Evolutionary conservation across 2,329 filamentous ascomycete species (phyloP), one percentile per base, ranked within the genome.

Genomic region (Fusarium decemcellulare): DNA sequence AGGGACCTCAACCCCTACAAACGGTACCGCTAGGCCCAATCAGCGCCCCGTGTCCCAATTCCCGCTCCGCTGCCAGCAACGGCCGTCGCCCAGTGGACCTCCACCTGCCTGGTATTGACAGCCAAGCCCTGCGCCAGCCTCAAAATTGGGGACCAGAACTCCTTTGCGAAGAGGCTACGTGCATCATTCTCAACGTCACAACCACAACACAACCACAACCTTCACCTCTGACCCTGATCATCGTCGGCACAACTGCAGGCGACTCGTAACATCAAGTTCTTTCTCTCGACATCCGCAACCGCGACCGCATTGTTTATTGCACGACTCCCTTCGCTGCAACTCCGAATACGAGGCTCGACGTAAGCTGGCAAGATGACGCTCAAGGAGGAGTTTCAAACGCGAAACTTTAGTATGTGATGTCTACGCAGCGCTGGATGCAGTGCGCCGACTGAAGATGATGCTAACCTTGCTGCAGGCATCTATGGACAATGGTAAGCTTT

Each of bases 401-500:
- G 91, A 76, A 93, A 93, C 83, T 93, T 93, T 82, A 93, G 90
- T 92, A 85, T 76, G 90, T 83, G 65, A 56, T 23, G 23, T 34
- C 36, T 34, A 12, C 9, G 12, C 32, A 34, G 32, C 44, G 59
- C 70, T 54, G 50, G 32, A 55, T 52, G 18, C 42, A 44, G 23
- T 61, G 60, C 51, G 54, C 43, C 18, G 40, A 32, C 40, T 34
- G 8, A 46, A 9, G 6, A 14, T 34, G 56, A 59, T 70, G 72
- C 81, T 85, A 75, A 84, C 75, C 44, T 47, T 52, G 63, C 62
- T 34, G 62, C 72, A 92, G 90, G 90, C 81, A 92, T 92, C 81
- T 92, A 92, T 76, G 90, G 88, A 80, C 90, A 92, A 91, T 92
- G 90, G 90, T 92, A 85, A 86, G 88, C 78, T 29, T 11, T 2